phyloP scores from a whole-genome alignment of 2,329 filamentous ascomycete genomes.

The Cordyceps fumosorosea region DNA sequence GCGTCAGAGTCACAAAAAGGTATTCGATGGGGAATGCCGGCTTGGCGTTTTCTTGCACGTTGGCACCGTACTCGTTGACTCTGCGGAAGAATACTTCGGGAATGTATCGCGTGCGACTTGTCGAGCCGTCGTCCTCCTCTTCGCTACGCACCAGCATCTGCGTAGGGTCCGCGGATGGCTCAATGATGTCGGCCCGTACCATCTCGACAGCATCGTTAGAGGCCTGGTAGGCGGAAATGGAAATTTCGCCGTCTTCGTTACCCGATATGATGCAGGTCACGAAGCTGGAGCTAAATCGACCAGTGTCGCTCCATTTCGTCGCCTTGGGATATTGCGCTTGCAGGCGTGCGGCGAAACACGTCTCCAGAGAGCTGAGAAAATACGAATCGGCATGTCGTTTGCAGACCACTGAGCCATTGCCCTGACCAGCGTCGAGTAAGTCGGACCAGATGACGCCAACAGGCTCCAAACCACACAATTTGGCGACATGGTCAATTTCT shows the following conservation, averaged over 20 bases:
- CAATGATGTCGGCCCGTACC: conserved; percentile 89
- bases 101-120: conserved; percentile 74
- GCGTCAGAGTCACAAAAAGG: conserved; percentile 88
- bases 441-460: conserved; percentile 96
- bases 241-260: conserved; percentile 81
- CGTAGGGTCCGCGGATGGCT: conserved; percentile 86
- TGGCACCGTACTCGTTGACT: conserved; percentile 94
- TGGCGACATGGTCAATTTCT: conserved; percentile 73
- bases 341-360: conserved; percentile 79
- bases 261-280: conserved; percentile 95
- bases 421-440: conserved; percentile 70
- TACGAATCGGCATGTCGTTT: conserved; percentile 95
- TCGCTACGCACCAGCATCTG: conserved; percentile 94
- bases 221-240: conserved; percentile 86
- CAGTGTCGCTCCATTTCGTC: conserved; percentile 95
- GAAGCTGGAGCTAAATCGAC: conserved; percentile 90
- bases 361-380: conserved; percentile 86
- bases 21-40: conserved; percentile 96
- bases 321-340: conserved; percentile 85
- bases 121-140: conserved; percentile 69
- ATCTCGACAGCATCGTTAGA: conserved; percentile 96
- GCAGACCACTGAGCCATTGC: conserved; percentile 83
- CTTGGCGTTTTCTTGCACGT: conserved; percentile 95
- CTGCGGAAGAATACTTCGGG: conserved; percentile 94
- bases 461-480: conserved; percentile 75